Percentiles rank a stretch among this genome's conserved stretches.
phyloP scores from a whole-genome alignment of 1,139 yeast genomes.

The Cylindricascospora bacillispora region DNA sequence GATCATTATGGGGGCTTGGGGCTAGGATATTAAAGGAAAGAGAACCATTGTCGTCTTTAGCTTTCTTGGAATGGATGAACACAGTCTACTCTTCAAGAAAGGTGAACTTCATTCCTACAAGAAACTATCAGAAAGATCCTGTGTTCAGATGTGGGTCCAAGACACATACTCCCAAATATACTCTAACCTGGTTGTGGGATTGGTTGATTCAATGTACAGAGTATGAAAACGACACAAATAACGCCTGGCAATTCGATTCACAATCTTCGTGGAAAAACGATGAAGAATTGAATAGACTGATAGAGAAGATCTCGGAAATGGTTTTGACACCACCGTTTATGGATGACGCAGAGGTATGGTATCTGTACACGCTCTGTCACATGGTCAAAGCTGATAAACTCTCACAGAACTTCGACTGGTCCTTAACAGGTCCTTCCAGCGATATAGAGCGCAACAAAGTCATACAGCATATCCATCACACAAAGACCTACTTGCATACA shows the following conservation, averaged over 20 bases:
- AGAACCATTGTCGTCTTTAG: slow-evolving; percentile 9
- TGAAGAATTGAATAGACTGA: slow-evolving; percentile 9
- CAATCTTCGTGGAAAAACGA: slow-evolving; percentile 1
- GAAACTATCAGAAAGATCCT: slow-evolving; percentile 20
- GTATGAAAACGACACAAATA: slow-evolving; percentile 3
- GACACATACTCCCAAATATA: slow-evolving; percentile 27
- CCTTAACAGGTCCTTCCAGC: slow-evolving; percentile 10
- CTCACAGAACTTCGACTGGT: slow-evolving; percentile 8
- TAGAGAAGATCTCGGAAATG: slow-evolving; percentile 20
- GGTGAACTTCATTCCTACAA: slow-evolving; percentile 13
- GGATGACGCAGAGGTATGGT: slow-evolving; percentile 25
- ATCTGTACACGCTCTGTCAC: slow-evolving; percentile 19
- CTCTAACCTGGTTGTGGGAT: slow-evolving; percentile 28
- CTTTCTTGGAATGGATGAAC: slow-evolving; percentile 24
- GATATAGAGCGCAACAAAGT: slow-evolving; percentile 18
- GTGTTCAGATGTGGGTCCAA: slow-evolving; percentile 28
- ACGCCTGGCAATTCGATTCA: slow-evolving; percentile 1
- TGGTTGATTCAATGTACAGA: slow-evolving; percentile 10
- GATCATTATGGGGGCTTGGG: slow-evolving; percentile 50
- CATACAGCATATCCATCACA: slow-evolving; percentile 13
- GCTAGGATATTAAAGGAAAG: slow-evolving; percentile 29
- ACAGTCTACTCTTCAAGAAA: slow-evolving; percentile 16
- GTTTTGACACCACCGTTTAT: slow-evolving; percentile 22
- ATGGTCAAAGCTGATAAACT: slow-evolving; percentile 18
- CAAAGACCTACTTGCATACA: slow-evolving; percentile 11